phyloP scores from a whole-genome alignment of 164 flowering plant genomes.

The Stephania japonica region DNA sequence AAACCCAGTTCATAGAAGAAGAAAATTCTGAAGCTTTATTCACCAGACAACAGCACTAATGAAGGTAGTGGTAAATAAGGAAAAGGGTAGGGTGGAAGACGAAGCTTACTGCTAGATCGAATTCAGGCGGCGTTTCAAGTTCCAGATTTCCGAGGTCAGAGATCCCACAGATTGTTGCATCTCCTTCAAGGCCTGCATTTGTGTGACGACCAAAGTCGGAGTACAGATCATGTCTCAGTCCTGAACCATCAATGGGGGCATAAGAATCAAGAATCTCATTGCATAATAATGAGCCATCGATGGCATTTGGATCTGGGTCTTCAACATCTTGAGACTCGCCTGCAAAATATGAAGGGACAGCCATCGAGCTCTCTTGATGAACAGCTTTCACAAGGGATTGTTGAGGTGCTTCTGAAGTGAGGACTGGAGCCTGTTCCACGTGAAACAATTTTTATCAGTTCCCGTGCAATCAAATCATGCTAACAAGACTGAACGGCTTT shows the following conservation, averaged over 20 bases:
- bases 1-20: background rate
- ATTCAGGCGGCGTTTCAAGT: slow-evolving; percentile 55
- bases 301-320: slow-evolving; percentile 16
- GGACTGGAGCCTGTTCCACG: slow-evolving; percentile 30
- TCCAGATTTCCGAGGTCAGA: slow-evolving; percentile 53
- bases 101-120: slow-evolving; percentile 44
- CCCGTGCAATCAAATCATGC: background rate
- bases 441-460: slow-evolving; percentile 5
- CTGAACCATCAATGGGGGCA: slow-evolving; percentile 19
- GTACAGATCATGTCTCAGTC: slow-evolving; percentile 13
- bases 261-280: slow-evolving; percentile 40
- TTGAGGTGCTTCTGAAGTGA: slow-evolving; percentile 16
- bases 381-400: slow-evolving; percentile 9
- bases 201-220: slow-evolving; percentile 9
- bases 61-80: background rate
- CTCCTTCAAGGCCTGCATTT: slow-evolving; percentile 14
- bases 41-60: background rate
- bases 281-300: slow-evolving; percentile 40
- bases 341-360: slow-evolving; percentile 36
- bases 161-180: slow-evolving; percentile 27
- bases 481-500: background rate
- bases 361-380: slow-evolving; percentile 20
- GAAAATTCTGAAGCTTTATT: background rate
- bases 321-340: slow-evolving; percentile 61
- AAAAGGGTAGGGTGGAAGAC: background rate